phyloP scores from a whole-genome alignment of 306 rosid species.

The Rubus idaeus region DNA sequence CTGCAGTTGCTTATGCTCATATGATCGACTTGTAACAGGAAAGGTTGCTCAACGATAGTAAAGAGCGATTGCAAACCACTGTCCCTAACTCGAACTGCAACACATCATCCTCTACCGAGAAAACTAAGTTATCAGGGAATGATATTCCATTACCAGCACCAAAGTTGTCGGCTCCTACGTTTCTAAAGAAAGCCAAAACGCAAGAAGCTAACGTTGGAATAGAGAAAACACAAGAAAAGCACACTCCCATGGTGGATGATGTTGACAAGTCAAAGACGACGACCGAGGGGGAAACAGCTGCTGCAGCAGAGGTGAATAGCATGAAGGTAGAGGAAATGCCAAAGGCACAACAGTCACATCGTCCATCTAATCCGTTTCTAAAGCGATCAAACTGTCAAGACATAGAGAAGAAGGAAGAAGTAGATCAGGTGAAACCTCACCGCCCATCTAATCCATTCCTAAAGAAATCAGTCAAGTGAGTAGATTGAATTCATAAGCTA shows the following conservation, averaged over 20 bases:
- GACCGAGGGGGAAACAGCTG: slow-evolving; percentile 19
- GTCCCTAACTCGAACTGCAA: slow-evolving; percentile 29
- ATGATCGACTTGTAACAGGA: slow-evolving; percentile 46
- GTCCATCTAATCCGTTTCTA: slow-evolving; percentile 29
- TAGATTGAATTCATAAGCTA: background rate
- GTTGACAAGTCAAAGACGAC: slow-evolving; percentile 35
- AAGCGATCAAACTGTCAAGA: slow-evolving; percentile 40
- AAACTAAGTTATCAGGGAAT: slow-evolving; percentile 34
- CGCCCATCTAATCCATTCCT: slow-evolving; percentile 80
- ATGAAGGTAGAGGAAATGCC: slow-evolving; percentile 35
- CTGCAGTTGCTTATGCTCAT: slow-evolving; percentile 22
- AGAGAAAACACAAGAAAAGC: slow-evolving; percentile 29
- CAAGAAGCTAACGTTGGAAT: slow-evolving; percentile 45
- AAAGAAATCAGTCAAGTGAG: slow-evolving; percentile 70
- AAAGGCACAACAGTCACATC: slow-evolving; percentile 31
- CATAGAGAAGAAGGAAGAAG: slow-evolving; percentile 37
- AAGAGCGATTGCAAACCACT: slow-evolving; percentile 32
- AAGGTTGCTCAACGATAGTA: slow-evolving; percentile 55
- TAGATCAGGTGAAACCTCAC: slow-evolving; percentile 40
- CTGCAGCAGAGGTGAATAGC: slow-evolving; percentile 11
- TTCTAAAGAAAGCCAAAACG: slow-evolving; percentile 57
- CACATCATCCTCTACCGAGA: slow-evolving; percentile 38
- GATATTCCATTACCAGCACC: slow-evolving; percentile 37
- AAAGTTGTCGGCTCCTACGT: slow-evolving; percentile 54
- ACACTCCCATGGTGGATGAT: slow-evolving; percentile 30